Base-by-base conservation (phyloP, 2,329 filamentous ascomycete genomes). In the Malbranchea zuffiana region DNA sequence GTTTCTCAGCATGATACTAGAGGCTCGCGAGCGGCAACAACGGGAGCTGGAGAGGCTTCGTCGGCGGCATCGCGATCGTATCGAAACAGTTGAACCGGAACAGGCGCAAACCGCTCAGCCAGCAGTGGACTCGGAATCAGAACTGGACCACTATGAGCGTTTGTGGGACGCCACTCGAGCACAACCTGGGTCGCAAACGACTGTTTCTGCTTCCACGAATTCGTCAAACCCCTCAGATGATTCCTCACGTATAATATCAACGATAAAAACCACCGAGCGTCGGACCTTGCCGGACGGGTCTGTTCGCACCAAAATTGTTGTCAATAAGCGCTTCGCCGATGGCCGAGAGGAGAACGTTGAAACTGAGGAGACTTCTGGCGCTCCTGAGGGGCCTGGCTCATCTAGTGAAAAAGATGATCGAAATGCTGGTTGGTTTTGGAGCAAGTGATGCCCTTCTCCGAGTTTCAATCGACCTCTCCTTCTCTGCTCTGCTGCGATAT, bases 261-360 rank as follows among this genome's bases (percentile, higher is more conserved):
- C 71, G 1, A 55, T 73, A 27, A 75, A 70, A 1, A 74, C 65
- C 0, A 77, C 72, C 2, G 66, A 74, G 44, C 69, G 69, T 3
- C 67, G 62, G 3, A 67, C 66, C 2, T 57, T 69, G 2, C 61
- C 71, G 0, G 74, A 78, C 50, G 75, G 75, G 8, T 71, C 68
- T 0, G 56, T 75, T 2, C 68, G 70, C 6, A 77, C 70, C 0
- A 75, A 70, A 46, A 66, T 68, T 1, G 58, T 74, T 6, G 56
- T 74, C 11, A 78, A 72, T 44, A 72, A 69, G 48, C 63, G 69
- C 2, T 79, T 75, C 47, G 60, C 69, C 1, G 73, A 78, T 56
- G 75, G 75, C 0, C 62, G 66, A 3, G 74, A 78, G 48, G 73
- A 78, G 50, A 71, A 56, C 21, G 66, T 69, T 6, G 71, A 75